A percentile compares a stretch with the other conserved stretches of the same genome.
These are phyloP conservation scores for Haberlea rhodopensis DNA, from an alignment of 257 asterid genomes.

Conservation along the genomic window DNA sequence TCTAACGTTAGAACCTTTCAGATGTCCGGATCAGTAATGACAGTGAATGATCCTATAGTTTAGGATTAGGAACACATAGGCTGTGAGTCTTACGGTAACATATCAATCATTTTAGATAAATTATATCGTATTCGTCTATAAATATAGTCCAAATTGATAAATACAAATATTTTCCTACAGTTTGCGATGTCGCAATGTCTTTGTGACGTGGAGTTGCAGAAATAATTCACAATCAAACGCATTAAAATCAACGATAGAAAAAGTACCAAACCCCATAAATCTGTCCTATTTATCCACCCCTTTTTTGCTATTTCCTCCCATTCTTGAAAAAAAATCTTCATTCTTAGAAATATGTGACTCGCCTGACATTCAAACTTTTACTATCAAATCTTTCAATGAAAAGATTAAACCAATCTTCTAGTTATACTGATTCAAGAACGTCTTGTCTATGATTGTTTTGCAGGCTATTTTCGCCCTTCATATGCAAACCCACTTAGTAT, in stretches of 20 bases:
- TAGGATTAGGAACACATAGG: too few species aligned
- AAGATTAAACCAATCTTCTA: background rate
- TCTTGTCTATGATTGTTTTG: background rate
- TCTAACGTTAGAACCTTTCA: too few species aligned
- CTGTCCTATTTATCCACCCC: background rate
- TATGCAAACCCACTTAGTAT: background rate
- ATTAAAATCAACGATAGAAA: slow-evolving; percentile 16
- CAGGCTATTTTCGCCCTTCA: slow-evolving; percentile 14
- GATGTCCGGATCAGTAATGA: too few species aligned
- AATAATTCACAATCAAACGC: slow-evolving; percentile 25
- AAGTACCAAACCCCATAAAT: slow-evolving; percentile 7
- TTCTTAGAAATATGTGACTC: background rate
- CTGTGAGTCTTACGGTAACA: too few species aligned
- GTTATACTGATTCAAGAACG: background rate
- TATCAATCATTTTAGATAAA: too few species aligned
- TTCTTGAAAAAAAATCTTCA: slow-evolving; percentile 16
- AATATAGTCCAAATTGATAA: slow-evolving; percentile 11
- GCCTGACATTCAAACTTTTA: background rate
- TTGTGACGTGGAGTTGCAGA: slow-evolving; percentile 53
- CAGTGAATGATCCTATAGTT: too few species aligned
- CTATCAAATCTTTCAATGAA: slow-evolving; percentile 9
- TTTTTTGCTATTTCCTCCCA: background rate
- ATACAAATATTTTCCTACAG: too few species aligned
- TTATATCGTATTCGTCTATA: background rate
- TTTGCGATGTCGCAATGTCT: slow-evolving; percentile 29